Evolutionary conservation across 2,329 filamentous ascomycete genomes (phyloP), one percentile per base, ranked within the genome.

Genomic region (Colletotrichum euphorbiae): DNA sequence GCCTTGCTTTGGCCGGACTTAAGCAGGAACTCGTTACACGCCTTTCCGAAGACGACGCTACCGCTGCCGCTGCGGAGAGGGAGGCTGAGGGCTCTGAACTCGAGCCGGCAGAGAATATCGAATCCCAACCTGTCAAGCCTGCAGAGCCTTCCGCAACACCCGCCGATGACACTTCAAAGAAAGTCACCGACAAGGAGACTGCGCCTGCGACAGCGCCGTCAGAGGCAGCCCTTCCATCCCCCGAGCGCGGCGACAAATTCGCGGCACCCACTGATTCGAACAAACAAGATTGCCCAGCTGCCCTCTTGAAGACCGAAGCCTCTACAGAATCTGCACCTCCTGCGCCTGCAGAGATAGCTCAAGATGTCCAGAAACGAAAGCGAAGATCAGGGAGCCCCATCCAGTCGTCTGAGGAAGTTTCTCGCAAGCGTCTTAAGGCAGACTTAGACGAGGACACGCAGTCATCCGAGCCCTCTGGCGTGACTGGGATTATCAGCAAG

Each of bases 1-100:
- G 89, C n/a, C 85, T 94, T 43, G 82, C 89, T 6, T 86, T 89
- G 69, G 87, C 87, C 24, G 92, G 92, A 8, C 84, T 93, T 59
- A 92, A 94, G 76, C 85, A 89, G 24, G 91, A 91, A 68, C 86
- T 94, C 52, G 84, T 94, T 63, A 86, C 90, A 69, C 87, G 90
- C 67, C 80, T 95, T 51, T 75, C 82, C 52, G 80, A 79, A 55
- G 80, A 79, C 38, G 81, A 82, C 46, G 50, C 50, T n/a, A 19
- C n/a, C 36, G 17, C 21, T 6, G 40, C 50, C n/a, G 50, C 36
- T 17, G 59, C 58, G 43, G 40, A 46, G 28, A 54, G 67, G 21
- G 66, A 70, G 62, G 62, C 57, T 7, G 59, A 67, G 40, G 36
- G 43, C 28, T 40, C 51, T 7, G 59, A 57, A 54, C 45, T 50